Percentiles rank a stretch among this genome's conserved stretches.
These are phyloP conservation scores for Pleurotus eryngii DNA, from an alignment of 768 basidiomycete genomes.

Conservation along the genomic window DNA sequence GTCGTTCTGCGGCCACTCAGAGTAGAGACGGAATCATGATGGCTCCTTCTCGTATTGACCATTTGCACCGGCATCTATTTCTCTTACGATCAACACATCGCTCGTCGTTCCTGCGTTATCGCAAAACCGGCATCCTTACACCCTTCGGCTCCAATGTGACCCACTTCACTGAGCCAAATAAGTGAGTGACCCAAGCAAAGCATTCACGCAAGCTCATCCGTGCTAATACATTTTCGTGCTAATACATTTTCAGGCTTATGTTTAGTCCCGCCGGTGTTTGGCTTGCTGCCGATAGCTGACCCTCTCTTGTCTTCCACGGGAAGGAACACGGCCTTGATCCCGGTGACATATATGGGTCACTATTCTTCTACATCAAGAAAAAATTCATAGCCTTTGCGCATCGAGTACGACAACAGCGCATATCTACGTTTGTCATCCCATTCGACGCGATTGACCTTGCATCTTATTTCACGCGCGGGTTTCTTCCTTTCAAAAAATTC, in stretches of 20 bases:
- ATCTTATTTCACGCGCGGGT: constrained; percentile 19
- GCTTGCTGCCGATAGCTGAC: constrained; percentile 34
- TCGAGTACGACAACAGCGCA: constrained; percentile 22
- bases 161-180: constrained; percentile 28
- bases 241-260: constrained; percentile 23
- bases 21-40: constrained; percentile 27
- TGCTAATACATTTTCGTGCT: not conserved
- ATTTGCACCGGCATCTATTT: constrained; percentile 32
- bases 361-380: constrained; percentile 32
- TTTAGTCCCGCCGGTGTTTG: constrained; percentile 35
- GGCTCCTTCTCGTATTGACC: constrained; percentile 32
- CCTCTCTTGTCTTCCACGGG: constrained; percentile 36
- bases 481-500: constrained; percentile 20
- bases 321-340: constrained; percentile 19
- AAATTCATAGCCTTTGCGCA: constrained; percentile 25
- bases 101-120: constrained; percentile 24
- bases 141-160: constrained; percentile 24
- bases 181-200: constrained; percentile 12
- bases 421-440: constrained; percentile 25
- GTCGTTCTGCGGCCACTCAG: constrained; percentile 17
- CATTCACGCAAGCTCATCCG: no score
- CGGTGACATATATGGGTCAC: constrained; percentile 28
- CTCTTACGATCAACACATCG: constrained; percentile 32
- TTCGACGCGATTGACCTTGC: constrained; percentile 33
- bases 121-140: constrained; percentile 25